phyloP scores from a whole-genome alignment of 305 asterid species.

The Fraxinus angustifolia region DNA sequence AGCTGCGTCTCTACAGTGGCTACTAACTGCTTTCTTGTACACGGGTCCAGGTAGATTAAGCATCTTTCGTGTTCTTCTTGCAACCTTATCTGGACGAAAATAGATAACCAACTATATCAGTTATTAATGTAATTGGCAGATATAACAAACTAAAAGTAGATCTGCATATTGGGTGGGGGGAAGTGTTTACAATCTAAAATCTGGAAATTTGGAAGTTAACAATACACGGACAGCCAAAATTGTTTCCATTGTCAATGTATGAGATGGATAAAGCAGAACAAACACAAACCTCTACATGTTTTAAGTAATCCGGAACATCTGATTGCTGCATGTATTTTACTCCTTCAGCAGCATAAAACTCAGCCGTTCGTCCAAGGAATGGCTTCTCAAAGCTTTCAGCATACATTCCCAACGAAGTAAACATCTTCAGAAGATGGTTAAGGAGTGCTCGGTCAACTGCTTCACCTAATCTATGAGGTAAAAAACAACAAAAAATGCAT shows the following conservation, averaged over 20 bases:
- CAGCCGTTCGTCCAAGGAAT: slow-evolving; percentile 85
- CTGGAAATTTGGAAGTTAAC: not conserved
- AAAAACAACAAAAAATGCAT: not conserved
- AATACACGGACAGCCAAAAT: not conserved
- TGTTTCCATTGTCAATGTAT: not conserved
- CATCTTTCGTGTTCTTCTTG: slow-evolving; percentile 97
- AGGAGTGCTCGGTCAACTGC: slow-evolving; percentile 92
- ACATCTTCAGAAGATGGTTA: slow-evolving; percentile 96
- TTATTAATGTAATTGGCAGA: not conserved
- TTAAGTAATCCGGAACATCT: slow-evolving; percentile 87
- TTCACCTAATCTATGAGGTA: slow-evolving; percentile 61
- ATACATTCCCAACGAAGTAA: slow-evolving; percentile 94
- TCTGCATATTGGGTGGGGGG: not conserved
- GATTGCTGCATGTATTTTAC: slow-evolving; percentile 93
- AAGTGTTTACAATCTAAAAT: not conserved
- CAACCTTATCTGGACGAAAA: slow-evolving; percentile 67
- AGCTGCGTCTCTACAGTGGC: slow-evolving; percentile 88
- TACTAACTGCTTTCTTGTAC: slow-evolving; percentile 79
- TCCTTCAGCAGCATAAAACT: slow-evolving; percentile 96
- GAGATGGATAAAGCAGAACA: slow-evolving; percentile 15
- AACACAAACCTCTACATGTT: slow-evolving; percentile 81
- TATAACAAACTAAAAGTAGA: not conserved
- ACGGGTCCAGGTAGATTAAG: slow-evolving; percentile 71
- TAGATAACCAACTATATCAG: not conserved
- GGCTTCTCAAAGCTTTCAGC: slow-evolving; percentile 93